Percentiles rank a stretch among this genome's conserved stretches.
These are phyloP conservation scores for Plenodomus tracheiphilus DNA, from an alignment of 2,329 filamentous ascomycete genomes.

Conservation along the genomic window DNA sequence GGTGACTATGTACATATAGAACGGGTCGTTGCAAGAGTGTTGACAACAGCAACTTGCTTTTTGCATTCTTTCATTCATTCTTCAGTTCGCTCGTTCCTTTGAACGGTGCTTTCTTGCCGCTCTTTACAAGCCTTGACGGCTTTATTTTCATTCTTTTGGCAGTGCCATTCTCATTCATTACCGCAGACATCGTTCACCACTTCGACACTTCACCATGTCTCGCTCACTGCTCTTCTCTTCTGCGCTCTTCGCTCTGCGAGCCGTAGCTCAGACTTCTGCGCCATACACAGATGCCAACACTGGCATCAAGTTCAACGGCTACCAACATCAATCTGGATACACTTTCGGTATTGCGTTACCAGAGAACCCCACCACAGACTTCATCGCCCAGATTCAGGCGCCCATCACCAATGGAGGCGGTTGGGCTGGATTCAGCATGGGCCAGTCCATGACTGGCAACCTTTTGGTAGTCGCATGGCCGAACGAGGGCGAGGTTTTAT, in stretches of 20 bases:
- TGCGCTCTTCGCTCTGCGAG: constrained; percentile 29
- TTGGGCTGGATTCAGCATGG: constrained; percentile 57
- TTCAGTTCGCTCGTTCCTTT: constrained; percentile 17
- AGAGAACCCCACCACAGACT: constrained; percentile 53
- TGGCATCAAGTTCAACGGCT: constrained; percentile 39
- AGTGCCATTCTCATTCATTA: constrained; percentile 26
- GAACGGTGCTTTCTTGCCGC: constrained; percentile 18
- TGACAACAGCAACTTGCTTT: constrained; percentile 13
- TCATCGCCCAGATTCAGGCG: constrained; percentile 57
- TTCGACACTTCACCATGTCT: constrained; percentile 22
- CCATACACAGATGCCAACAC: constrained; percentile 37
- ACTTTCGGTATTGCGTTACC: constrained; percentile 58
- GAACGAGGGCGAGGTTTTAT: constrained; percentile 52
- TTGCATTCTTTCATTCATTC: constrained; percentile 15
- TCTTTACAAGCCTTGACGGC: constrained; percentile 40
- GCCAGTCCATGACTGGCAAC: constrained; percentile 53
- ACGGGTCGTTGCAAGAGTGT: no score
- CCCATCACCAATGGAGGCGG: constrained; percentile 51
- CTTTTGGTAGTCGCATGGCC: constrained; percentile 60
- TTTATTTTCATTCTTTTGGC: constrained; percentile 31
- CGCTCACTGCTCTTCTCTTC: constrained; percentile 32
- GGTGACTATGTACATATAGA: constrained; percentile 17
- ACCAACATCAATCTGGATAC: constrained; percentile 46
- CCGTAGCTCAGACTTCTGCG: constrained; percentile 29
- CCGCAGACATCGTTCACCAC: constrained; percentile 5